A percentile compares a stretch with the other conserved stretches of the same genome.
phyloP scores from a whole-genome alignment of 1,139 yeast species.

The Candida sanyaensis region DNA sequence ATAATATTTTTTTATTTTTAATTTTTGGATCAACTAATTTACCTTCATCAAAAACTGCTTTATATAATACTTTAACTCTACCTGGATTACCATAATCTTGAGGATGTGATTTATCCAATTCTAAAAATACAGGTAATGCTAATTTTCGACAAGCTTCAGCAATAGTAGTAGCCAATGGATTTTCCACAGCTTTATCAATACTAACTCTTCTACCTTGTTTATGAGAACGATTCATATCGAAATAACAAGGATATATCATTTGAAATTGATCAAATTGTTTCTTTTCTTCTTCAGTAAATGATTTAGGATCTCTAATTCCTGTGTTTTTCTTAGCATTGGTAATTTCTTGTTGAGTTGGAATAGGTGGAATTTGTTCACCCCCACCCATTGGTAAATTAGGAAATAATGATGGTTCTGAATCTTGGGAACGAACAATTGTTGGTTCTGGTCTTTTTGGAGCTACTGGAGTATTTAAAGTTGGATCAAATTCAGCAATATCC shows the following conservation, averaged over 20 bases:
- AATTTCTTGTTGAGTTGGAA: slow-evolving; percentile 9
- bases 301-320: slow-evolving; percentile 36
- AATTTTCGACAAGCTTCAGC: slow-evolving; percentile 61
- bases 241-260: slow-evolving; percentile 86
- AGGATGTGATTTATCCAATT: slow-evolving; percentile 88
- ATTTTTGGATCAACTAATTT: slow-evolving; percentile 38
- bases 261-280: slow-evolving; percentile 69
- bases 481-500: slow-evolving; percentile 91
- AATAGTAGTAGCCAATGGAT: slow-evolving; percentile 84
- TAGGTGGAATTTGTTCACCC: slow-evolving; percentile 14
- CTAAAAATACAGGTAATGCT: slow-evolving; percentile 58
- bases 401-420: slow-evolving; percentile 32
- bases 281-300: slow-evolving; percentile 50
- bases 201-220: slow-evolving; percentile 84
- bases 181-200: slow-evolving; percentile 65
- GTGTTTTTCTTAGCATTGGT: slow-evolving; percentile 17
- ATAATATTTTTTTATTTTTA: slow-evolving; percentile 66
- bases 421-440: slow-evolving; percentile 64
- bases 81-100: slow-evolving; percentile 98
- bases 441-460: slow-evolving; percentile 68
- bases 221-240: slow-evolving; percentile 76
- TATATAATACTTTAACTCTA: slow-evolving; percentile 74
- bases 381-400: slow-evolving; percentile 23
- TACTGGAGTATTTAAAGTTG: slow-evolving; percentile 64
- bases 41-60: slow-evolving; percentile 45